phyloP scores from a whole-genome alignment of 164 flowering plant species.

The Litsea cubeba region DNA sequence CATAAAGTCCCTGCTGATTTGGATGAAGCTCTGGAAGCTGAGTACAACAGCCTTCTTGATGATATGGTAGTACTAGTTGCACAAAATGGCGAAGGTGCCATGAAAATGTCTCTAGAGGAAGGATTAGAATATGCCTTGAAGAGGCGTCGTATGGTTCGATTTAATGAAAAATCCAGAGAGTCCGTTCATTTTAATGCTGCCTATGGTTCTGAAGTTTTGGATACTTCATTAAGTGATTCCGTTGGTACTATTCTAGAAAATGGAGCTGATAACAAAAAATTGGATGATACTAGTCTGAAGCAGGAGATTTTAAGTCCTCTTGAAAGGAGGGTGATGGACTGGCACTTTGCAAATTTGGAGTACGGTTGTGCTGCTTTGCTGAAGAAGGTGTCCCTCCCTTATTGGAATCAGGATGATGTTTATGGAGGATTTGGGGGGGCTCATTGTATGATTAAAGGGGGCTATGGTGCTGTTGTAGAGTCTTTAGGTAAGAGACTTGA shows the following conservation, averaged over 20 bases:
- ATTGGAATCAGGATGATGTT: slow-evolving; percentile 98
- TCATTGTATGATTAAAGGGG: slow-evolving; percentile 99
- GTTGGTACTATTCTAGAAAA: slow-evolving; percentile 18
- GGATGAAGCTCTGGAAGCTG: slow-evolving; percentile 93
- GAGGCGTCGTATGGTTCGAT: slow-evolving; percentile 41
- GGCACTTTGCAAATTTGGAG: slow-evolving; percentile 97
- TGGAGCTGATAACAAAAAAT: slow-evolving; percentile 13
- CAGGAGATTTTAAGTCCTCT: slow-evolving; percentile 69
- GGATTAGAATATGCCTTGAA: slow-evolving; percentile 88
- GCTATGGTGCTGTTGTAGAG: slow-evolving; percentile 84
- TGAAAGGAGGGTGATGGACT: slow-evolving; percentile 98
- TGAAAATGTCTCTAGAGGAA: slow-evolving; percentile 95
- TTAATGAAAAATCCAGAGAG: not conserved
- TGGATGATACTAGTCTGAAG: slow-evolving; percentile 15
- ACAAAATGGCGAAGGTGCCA: slow-evolving; percentile 75
- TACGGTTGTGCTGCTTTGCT: slow-evolving; percentile 98
- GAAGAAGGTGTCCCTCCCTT: slow-evolving; percentile 92
- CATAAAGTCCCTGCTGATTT: slow-evolving; percentile 82
- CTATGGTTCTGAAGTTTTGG: slow-evolving; percentile 7
- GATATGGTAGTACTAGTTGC: slow-evolving; percentile 89
- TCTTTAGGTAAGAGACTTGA: slow-evolving; percentile 68
- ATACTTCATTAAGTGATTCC: slow-evolving; percentile 18
- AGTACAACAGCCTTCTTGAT: slow-evolving; percentile 89
- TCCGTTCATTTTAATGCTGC: not conserved
- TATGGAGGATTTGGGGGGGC: slow-evolving; percentile 99